A percentile compares a stretch with the other conserved stretches of the same genome.
These are phyloP conservation scores for Helicosporidium sp. DNA, from an alignment of 139 green algal genomes.

Conservation along the genomic window DNA sequence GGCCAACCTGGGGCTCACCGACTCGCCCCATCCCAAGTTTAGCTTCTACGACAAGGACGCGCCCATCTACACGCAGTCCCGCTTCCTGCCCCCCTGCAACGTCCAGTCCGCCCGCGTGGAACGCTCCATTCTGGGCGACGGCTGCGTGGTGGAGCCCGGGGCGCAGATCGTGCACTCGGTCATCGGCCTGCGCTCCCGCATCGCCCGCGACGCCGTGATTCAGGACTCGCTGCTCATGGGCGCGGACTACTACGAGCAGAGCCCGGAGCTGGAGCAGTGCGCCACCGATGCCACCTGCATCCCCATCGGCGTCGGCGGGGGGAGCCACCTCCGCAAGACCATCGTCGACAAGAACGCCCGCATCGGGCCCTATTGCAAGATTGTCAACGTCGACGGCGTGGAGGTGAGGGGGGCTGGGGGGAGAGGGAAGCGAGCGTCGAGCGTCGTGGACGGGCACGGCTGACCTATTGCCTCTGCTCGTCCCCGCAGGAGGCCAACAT, in stretches of 20 bases:
- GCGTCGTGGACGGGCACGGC: conserved; percentile 7
- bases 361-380: conserved; percentile 43
- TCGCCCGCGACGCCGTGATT: conserved; percentile 41
- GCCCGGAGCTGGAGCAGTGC: conserved; percentile 41
- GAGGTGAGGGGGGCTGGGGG: conserved; percentile 25
- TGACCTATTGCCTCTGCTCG: conserved; percentile 12
- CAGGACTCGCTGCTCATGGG: conserved; percentile 69
- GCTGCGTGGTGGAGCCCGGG: conserved; percentile 49
- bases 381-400: conserved; percentile 56
- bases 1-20: conserved; percentile 76
- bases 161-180: conserved; percentile 66
- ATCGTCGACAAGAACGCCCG: conserved; percentile 98
- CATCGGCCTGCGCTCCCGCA: conserved; percentile 72
- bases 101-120: conserved; percentile 34
- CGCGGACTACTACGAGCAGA: conserved; percentile 92
- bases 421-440: neutral
- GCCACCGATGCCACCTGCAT: conserved; percentile 53
- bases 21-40: conserved; percentile 63
- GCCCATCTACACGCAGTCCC: conserved; percentile 70
- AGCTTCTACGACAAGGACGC: conserved; percentile 55
- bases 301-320: conserved; percentile 78
- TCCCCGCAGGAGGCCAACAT: conserved; percentile 51
- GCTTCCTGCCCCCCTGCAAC: conserved; percentile 64
- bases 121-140: conserved; percentile 52
- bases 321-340: conserved; percentile 11